Percentiles rank a stretch among this genome's conserved stretches.
These are phyloP conservation scores for Ceratonia siliqua DNA, from an alignment of 306 rosid species.

Conservation along the genomic window DNA sequence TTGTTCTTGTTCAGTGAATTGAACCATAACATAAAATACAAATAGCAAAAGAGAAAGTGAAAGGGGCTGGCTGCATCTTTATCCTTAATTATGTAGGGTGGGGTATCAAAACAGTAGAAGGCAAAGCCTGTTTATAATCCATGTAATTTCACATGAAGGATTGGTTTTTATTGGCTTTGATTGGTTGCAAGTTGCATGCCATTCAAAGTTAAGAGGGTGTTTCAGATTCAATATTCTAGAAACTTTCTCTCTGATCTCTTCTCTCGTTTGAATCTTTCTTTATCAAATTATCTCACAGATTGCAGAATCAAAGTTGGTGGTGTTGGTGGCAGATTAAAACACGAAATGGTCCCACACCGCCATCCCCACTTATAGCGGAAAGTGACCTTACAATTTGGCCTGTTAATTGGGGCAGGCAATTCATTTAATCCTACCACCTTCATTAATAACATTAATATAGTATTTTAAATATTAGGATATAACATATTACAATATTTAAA, in stretches of 20 bases:
- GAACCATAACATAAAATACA: not conserved
- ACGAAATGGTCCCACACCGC: slow-evolving; percentile 50
- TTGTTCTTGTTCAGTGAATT: not conserved
- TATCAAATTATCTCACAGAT: not conserved
- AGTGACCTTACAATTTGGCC: slow-evolving; percentile 53
- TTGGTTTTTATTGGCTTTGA: slow-evolving; percentile 36
- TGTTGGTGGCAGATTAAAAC: slow-evolving; percentile 41
- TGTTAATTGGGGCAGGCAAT: slow-evolving; percentile 33
- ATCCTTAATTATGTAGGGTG: not conserved
- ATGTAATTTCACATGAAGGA: slow-evolving; percentile 17
- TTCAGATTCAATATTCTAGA: slow-evolving; percentile 17
- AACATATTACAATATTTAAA: no score
- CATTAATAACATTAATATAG: no score
- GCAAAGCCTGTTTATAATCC: not conserved
- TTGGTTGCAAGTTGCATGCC: slow-evolving; percentile 53
- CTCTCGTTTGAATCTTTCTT: no score
- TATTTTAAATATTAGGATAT: no score
- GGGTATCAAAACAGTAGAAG: not conserved
- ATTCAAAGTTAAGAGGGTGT: not conserved
- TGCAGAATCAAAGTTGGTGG: slow-evolving; percentile 17
- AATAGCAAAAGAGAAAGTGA: not conserved
- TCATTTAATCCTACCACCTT: slow-evolving; percentile 9
- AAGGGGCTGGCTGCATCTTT: not conserved
- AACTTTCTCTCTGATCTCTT: not conserved
- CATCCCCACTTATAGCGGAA: slow-evolving; percentile 57